Evolutionary conservation across 1,284 basidiomycete species (phyloP).

Genomic region (Fomitopsis betulina): DNA sequence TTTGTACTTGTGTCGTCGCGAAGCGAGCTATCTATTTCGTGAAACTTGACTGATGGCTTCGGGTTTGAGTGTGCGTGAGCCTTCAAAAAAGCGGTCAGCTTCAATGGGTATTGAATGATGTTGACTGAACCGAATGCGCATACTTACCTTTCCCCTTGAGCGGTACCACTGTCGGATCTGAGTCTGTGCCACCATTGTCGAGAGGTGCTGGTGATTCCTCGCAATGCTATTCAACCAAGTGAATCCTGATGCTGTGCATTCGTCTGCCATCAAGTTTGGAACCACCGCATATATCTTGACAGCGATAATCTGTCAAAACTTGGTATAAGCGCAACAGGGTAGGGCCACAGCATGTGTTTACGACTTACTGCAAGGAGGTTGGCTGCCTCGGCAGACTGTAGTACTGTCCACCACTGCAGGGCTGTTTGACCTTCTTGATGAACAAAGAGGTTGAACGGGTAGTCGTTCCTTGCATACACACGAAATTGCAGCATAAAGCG

Average conservation of each 20-base stretch:
- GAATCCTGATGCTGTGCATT: slow-evolving; percentile 31
- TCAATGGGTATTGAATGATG: neutral
- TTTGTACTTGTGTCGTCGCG: too few species aligned
- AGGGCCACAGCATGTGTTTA: too few species aligned
- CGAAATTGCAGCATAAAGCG: neutral
- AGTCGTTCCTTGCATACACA: neutral
- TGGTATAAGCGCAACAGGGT: neutral
- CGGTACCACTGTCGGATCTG: neutral
- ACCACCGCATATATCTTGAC: slow-evolving; percentile 29
- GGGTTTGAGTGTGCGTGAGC: neutral
- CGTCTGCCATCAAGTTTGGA: slow-evolving; percentile 34
- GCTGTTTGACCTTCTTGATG: neutral
- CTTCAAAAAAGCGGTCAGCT: too few species aligned
- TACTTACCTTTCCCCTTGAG: neutral
- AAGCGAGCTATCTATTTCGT: too few species aligned
- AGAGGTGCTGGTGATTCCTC: neutral
- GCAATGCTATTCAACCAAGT: slow-evolving; percentile 27
- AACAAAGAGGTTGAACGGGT: neutral
- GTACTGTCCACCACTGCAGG: neutral
- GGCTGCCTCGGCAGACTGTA: neutral
- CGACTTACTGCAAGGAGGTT: neutral
- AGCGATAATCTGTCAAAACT: slow-evolving; percentile 21
- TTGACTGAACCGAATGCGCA: neutral
- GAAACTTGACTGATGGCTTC: too few species aligned
- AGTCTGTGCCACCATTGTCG: neutral